Percentiles rank a stretch among this genome's conserved stretches.
Conservation (phyloP, 768 basidiomycete species). For the Kwoniella sp. region DNA sequence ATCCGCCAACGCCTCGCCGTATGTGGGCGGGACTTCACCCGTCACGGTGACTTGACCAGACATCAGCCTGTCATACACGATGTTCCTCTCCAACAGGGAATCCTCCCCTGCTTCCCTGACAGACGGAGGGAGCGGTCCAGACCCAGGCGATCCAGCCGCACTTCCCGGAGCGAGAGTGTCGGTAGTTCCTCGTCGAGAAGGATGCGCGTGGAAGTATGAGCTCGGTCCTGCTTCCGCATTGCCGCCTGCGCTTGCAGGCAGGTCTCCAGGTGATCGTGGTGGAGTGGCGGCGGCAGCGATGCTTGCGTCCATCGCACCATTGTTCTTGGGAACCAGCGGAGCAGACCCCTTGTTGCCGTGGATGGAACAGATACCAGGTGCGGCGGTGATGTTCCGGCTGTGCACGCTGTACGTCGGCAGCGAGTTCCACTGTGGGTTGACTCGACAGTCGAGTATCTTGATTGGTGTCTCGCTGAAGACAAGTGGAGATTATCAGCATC, state of each 20-base stretch:
- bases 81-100: constrained; percentile 49
- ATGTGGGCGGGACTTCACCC: constrained; percentile 83
- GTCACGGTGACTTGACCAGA: constrained; percentile 73
- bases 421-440: constrained; percentile 71
- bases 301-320: no score
- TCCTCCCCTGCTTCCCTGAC: constrained; percentile 25
- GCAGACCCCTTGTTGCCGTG: constrained; percentile 12
- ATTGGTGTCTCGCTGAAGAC: constrained; percentile 60
- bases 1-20: constrained; percentile 51
- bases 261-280: no score
- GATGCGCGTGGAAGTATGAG: not conserved
- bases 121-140: not conserved
- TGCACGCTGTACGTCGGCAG: constrained; percentile 66
- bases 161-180: not conserved
- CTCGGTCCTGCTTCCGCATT: no score
- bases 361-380: constrained; percentile 47
- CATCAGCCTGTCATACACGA: constrained; percentile 72
- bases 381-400: constrained; percentile 15
- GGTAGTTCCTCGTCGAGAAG: constrained; percentile 3
- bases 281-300: no score
- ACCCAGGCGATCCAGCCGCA: no score
- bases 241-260: no score
- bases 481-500: constrained; percentile 2
- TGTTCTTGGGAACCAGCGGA: no score
- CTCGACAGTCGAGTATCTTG: constrained; percentile 80